Conservation (phyloP, 371 early-diverging fungal species). For the Circinella minor region DNA sequence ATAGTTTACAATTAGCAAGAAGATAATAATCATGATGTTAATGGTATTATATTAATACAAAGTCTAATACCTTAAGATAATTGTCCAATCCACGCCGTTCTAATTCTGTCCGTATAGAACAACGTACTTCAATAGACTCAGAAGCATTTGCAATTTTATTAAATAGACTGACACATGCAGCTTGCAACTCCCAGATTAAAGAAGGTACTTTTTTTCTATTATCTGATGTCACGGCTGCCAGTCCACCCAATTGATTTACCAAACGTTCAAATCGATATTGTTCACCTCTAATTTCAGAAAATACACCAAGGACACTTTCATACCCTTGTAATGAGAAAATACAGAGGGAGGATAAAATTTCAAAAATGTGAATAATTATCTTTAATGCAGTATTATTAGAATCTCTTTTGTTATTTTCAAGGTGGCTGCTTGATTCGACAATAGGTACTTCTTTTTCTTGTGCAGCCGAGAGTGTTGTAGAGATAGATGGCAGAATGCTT, state of each 20-base stretch:
- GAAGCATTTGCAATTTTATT: constrained; percentile 63
- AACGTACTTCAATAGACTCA: constrained; percentile 54
- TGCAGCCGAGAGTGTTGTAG: constrained; percentile 25
- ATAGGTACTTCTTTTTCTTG: background rate
- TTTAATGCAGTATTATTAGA: constrained; percentile 23
- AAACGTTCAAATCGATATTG: constrained; percentile 69
- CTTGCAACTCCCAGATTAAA: constrained; percentile 53
- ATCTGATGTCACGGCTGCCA: background rate
- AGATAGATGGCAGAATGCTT: constrained; percentile 25
- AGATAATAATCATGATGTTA: background rate
- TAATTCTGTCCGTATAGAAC: constrained; percentile 56
- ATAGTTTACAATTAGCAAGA: background rate
- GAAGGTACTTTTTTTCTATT: constrained; percentile 7
- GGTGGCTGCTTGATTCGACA: background rate
- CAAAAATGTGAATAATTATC: constrained; percentile 50
- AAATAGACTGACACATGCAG: constrained; percentile 55
- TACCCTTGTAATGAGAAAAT: constrained; percentile 54
- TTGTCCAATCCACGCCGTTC: constrained; percentile 62
- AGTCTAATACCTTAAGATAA: constrained; percentile 38
- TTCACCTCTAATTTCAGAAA: constrained; percentile 67
- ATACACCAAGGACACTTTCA: constrained; percentile 44
- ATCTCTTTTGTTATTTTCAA: background rate
- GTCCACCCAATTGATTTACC: constrained; percentile 45
- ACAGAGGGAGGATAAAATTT: constrained; percentile 56
- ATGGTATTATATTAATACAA: constrained; percentile 6